Conservation (phyloP, 2,329 filamentous ascomycete species). For the Chrysosporium queenslandicum region DNA sequence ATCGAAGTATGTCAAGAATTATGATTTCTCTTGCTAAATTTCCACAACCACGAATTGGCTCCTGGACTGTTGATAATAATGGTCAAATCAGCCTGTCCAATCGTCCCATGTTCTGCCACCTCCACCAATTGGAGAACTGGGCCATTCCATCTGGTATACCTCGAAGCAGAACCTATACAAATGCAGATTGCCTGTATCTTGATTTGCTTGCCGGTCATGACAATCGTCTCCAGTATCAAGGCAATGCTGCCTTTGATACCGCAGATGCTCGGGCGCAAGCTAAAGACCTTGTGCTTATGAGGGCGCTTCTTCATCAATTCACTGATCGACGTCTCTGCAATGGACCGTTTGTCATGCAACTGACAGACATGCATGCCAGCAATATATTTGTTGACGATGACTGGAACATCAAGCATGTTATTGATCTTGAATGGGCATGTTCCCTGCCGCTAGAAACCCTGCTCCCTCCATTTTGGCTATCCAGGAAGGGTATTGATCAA, state of each 20-base stretch:
- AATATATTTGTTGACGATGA: slow-evolving; percentile 20
- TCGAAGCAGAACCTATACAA: slow-evolving; percentile 19
- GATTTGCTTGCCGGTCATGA: slow-evolving; percentile 21
- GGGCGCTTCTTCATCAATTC: slow-evolving; percentile 23
- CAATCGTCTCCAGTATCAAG: slow-evolving; percentile 22
- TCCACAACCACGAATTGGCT: slow-evolving; percentile 21
- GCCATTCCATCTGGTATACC: slow-evolving; percentile 20
- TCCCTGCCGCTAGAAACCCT: slow-evolving; percentile 24
- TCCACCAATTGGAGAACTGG: slow-evolving; percentile 21
- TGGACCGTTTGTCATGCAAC: slow-evolving; percentile 27
- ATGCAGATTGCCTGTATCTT: slow-evolving; percentile 19
- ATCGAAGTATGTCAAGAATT: too few species aligned
- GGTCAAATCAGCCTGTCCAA: slow-evolving; percentile 19
- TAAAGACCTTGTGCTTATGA: slow-evolving; percentile 23
- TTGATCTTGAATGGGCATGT: slow-evolving; percentile 31
- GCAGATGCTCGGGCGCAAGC: slow-evolving; percentile 9
- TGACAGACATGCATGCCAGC: slow-evolving; percentile 32
- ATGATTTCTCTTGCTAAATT: too few species aligned
- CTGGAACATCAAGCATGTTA: slow-evolving; percentile 29
- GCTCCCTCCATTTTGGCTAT: slow-evolving; percentile 21
- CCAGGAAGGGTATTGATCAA: slow-evolving; percentile 13
- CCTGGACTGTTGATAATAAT: slow-evolving; percentile 20
- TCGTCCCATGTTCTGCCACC: slow-evolving; percentile 18
- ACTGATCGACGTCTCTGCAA: slow-evolving; percentile 22
- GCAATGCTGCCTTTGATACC: slow-evolving; percentile 16